Evolutionary conservation across 495 filamentous ascomycete species (phyloP).

Genomic region (Aspergillus saccharolyticus): DNA sequence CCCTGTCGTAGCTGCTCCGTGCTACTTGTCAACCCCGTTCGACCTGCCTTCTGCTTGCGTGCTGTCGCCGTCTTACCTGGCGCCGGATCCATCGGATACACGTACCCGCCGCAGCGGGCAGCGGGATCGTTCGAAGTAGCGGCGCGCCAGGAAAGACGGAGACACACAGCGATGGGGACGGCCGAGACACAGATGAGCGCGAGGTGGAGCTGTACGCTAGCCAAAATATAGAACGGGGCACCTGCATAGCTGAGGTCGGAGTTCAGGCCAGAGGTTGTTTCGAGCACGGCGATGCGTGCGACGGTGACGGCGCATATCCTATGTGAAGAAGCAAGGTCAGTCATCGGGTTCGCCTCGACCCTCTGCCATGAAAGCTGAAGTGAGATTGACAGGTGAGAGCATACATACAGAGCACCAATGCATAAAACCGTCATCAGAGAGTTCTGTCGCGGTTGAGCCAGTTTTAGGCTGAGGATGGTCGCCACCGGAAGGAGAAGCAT

Average conservation of each 20-base stretch:
- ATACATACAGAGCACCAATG: too few species aligned
- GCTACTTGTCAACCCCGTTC: background rate
- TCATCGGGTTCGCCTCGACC: too few species aligned
- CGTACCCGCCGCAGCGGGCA: background rate
- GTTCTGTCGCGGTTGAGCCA: too few species aligned
- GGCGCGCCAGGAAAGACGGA: background rate
- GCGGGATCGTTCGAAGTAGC: background rate
- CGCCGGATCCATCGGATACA: background rate
- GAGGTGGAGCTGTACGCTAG: background rate
- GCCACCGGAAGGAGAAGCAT: too few species aligned
- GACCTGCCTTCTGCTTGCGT: background rate
- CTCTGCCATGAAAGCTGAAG: too few species aligned
- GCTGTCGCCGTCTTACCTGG: background rate
- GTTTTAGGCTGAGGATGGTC: too few species aligned
- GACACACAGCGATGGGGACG: background rate
- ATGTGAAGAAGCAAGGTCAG: too few species aligned
- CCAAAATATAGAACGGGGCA: background rate
- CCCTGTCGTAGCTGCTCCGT: background rate
- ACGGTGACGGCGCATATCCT: too few species aligned
- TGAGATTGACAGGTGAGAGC: too few species aligned
- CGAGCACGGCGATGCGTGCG: background rate
- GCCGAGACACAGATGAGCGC: background rate
- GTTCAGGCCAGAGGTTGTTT: background rate
- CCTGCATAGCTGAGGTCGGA: background rate
- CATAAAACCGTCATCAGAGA: too few species aligned